Evolutionary conservation across 2,329 filamentous ascomycete species (phyloP).

Genomic region (Colletotrichum agaves): DNA sequence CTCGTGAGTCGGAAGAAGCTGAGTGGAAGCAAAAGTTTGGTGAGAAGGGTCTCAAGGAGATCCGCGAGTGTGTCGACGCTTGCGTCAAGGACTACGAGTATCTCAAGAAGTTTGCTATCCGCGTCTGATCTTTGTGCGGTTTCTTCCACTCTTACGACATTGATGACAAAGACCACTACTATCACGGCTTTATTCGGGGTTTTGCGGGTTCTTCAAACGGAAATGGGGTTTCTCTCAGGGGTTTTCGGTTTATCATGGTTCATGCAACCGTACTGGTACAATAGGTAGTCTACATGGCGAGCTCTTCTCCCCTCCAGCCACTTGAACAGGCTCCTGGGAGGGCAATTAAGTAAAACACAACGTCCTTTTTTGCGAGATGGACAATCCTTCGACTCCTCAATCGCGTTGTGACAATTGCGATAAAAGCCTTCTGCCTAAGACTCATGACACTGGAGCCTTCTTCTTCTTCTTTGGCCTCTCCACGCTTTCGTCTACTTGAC

Average conservation of each 20-base stretch:
- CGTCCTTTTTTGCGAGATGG: conserved; percentile 26
- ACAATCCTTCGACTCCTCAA: conserved; percentile 4
- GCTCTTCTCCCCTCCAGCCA: conserved; percentile 2
- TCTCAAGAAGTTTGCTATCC: conserved; percentile 80
- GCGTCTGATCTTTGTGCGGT: conserved; percentile 54
- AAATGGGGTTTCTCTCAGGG: background rate
- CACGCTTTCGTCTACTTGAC: background rate
- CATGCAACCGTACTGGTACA: conserved; percentile 38
- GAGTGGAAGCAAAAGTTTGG: conserved; percentile 83
- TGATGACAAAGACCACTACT: conserved; percentile 29
- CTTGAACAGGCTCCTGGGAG: background rate
- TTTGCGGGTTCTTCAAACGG: background rate
- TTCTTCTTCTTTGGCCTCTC: conserved; percentile 40
- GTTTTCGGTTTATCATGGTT: conserved; percentile 27
- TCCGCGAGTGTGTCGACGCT: conserved; percentile 75
- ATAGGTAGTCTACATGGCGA: conserved; percentile 35
- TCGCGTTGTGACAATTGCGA: too few relatives aligned
- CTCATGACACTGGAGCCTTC: background rate
- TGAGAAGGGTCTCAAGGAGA: conserved; percentile 74
- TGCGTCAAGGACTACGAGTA: conserved; percentile 84
- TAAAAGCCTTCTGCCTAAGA: too few relatives aligned
- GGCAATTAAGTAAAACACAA: conserved; percentile 14
- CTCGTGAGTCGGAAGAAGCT: conserved; percentile 72
- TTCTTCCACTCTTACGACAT: conserved; percentile 19
- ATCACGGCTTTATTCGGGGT: background rate